Conservation (phyloP, 345 rosid species). For the Boechera stricta region DNA sequence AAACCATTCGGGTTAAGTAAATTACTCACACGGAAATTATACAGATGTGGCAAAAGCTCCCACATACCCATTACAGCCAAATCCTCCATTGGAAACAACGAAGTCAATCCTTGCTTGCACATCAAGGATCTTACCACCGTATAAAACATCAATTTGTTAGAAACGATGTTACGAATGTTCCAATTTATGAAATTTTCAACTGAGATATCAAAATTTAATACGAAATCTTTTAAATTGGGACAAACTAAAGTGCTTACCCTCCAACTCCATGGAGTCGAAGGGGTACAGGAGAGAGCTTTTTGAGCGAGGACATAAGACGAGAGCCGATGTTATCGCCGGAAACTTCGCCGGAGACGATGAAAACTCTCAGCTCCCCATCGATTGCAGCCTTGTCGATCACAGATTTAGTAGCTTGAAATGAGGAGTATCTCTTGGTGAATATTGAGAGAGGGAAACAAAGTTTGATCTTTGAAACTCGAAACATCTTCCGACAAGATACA, state of each 20-base stretch:
- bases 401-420: slow-evolving; percentile 49
- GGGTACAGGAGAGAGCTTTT: slow-evolving; percentile 68
- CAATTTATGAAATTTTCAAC: background rate
- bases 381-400: slow-evolving; percentile 55
- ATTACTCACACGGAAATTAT: slow-evolving; percentile 74
- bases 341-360: slow-evolving; percentile 87
- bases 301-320: slow-evolving; percentile 84
- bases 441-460: slow-evolving; percentile 22
- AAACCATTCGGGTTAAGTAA: background rate
- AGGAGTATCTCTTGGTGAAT: slow-evolving; percentile 42
- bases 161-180: slow-evolving; percentile 4
- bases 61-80: slow-evolving; percentile 92
- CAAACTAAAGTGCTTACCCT: slow-evolving; percentile 58
- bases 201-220: background rate
- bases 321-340: slow-evolving; percentile 87
- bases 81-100: slow-evolving; percentile 87
- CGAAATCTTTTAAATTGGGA: background rate
- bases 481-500: slow-evolving; percentile 1
- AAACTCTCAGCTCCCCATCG: slow-evolving; percentile 83
- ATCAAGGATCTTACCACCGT: slow-evolving; percentile 61
- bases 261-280: slow-evolving; percentile 88
- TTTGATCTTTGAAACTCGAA: slow-evolving; percentile 15
- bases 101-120: slow-evolving; percentile 72
- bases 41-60: slow-evolving; percentile 87
- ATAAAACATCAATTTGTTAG: slow-evolving; percentile 4